These are phyloP conservation scores for Pythium aristosporum DNA, from an alignment of 352 stramenopile genomes.

Conservation along the genomic window DNA sequence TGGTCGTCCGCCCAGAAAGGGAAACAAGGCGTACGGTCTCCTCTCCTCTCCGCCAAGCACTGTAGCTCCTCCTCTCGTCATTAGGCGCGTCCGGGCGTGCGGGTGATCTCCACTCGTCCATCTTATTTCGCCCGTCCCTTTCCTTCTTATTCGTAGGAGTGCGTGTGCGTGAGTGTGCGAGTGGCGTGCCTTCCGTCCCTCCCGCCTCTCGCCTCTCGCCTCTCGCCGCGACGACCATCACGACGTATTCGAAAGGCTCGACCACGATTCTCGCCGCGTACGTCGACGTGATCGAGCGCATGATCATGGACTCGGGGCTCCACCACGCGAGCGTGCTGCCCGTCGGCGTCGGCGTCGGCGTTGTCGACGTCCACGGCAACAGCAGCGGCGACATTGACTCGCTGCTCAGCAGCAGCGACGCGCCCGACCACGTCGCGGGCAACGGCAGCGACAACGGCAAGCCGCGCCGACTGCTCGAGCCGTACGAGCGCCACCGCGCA, in stretches of 20 bases:
- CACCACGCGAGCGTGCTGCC: conserved; percentile 22
- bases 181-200: neutral
- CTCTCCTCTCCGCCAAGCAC: neutral
- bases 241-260: conserved; percentile 21
- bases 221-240: conserved; percentile 5
- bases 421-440: conserved; percentile 18
- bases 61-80: too few species aligned
- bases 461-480: conserved; percentile 48
- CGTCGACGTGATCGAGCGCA: conserved; percentile 27
- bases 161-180: conserved; percentile 4
- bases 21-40: neutral
- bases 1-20: neutral
- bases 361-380: conserved; percentile 46
- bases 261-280: conserved; percentile 26
- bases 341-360: conserved; percentile 16
- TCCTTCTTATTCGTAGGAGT: neutral
- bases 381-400: conserved; percentile 62
- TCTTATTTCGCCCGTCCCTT: too few species aligned
- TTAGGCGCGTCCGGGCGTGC: too few species aligned
- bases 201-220: neutral
- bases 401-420: conserved; percentile 45
- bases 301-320: conserved; percentile 29
- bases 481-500: conserved; percentile 73
- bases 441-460: conserved; percentile 9
- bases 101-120: too few species aligned